Conservation (phyloP, 306 rosid species). For the Vicia villosa region DNA sequence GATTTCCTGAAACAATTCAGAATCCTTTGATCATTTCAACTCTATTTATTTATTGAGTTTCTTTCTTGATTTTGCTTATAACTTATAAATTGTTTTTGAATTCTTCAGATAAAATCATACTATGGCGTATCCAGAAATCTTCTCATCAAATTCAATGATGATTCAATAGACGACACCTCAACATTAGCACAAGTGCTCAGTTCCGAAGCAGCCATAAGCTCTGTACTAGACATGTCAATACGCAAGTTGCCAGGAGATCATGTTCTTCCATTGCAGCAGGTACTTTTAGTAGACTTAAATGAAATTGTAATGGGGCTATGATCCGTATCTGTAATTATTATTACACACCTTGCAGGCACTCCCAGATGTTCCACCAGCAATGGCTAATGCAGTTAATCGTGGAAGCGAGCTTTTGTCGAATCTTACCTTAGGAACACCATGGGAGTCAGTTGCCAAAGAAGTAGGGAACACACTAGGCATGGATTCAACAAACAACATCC, state of each 20-base stretch:
- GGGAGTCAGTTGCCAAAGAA: conserved; percentile 95
- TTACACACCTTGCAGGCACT: conserved; percentile 61
- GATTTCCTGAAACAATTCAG: neutral
- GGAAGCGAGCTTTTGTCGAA: conserved; percentile 85
- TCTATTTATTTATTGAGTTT: conserved; percentile 9
- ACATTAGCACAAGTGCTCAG: conserved; percentile 81
- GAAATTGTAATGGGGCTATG: neutral
- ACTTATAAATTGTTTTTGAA: conserved; percentile 19
- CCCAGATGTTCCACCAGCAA: conserved; percentile 94
- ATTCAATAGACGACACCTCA: conserved; percentile 82
- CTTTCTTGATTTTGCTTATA: conserved; percentile 1
- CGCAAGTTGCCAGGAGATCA: conserved; percentile 92
- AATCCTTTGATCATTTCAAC: neutral
- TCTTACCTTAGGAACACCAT: conserved; percentile 78
- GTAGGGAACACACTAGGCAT: conserved; percentile 77
- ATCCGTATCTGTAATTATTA: neutral
- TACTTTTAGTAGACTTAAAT: conserved; percentile 33
- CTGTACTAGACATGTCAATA: conserved; percentile 93
- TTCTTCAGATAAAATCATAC: conserved; percentile 86
- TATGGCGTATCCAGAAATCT: conserved; percentile 92
- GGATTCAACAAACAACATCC: conserved; percentile 63
- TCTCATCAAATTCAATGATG: conserved; percentile 82
- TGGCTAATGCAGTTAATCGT: conserved; percentile 93
- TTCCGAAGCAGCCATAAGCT: conserved; percentile 89
- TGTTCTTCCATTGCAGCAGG: conserved; percentile 95